Evolutionary conservation across 2,329 filamentous ascomycete species (phyloP), one percentile per base, ranked within the genome.

Genomic region (Tetracladium maxilliforme): DNA sequence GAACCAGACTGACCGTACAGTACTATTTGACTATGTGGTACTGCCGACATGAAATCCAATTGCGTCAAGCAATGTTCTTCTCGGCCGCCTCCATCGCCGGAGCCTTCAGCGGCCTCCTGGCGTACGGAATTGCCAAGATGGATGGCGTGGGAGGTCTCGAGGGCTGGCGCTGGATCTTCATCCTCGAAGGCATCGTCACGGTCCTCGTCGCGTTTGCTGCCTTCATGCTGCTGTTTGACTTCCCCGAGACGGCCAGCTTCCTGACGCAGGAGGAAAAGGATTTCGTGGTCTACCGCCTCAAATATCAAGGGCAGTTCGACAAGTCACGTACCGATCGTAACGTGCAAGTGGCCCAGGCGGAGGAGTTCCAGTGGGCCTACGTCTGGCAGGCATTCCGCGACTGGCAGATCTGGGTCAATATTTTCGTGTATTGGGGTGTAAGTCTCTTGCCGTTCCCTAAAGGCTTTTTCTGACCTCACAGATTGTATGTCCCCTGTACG

Each of bases 391-490:
- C 54, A 2, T 54, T 61, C 23, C 35, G 45, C 10, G 56, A 61
- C 29, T 60, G 54, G 55, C 56, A 61, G 33, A 49, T 60, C 17
- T 61, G 33, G 24, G 21, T 32, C 10, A 35, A 38, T 15, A 39
- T 37, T 28, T 19, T 47, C 7, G 29, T 26, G 26, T 28, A 21
- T 14, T 16, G 15, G 7, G 4, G 9, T 18, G 13, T 22, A 14
- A 25, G 7, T 9, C n/a, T 5, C 16, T 4, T 19, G 21, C 37
- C 34, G 2, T 29, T 35, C 2, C 47, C 42, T 4, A 52, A 61
- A 62, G 61, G 26, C 51, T 74, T 5, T 53, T 75, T 24, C 66
- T 78, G 17, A 71, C 70, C 37, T 73, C 72, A 55, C 68, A 71
- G 7, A 67, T 74, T 23, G 52, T 57, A 17, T 56, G 50, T 16